phyloP scores from a whole-genome alignment of 2,329 filamentous ascomycete genomes.

The Pseudogymnoascus sp. region DNA sequence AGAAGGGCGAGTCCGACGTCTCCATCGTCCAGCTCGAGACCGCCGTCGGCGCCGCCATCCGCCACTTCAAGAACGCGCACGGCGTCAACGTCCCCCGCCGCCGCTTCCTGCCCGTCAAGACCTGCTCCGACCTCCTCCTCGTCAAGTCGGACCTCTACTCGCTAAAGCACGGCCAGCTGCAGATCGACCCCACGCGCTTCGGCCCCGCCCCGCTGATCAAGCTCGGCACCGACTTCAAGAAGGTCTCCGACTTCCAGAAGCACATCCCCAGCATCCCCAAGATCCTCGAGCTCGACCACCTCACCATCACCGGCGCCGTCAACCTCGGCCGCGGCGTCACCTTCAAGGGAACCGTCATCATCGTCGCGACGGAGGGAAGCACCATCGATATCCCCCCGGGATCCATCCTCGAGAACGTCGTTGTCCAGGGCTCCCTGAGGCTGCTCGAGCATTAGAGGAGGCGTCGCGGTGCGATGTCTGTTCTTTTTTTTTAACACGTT shows the following conservation, averaged over 20 bases:
- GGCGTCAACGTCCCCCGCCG: constrained; percentile 97
- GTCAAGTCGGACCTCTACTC: constrained; percentile 99
- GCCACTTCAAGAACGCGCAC: constrained; percentile 97
- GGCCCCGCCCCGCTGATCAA: constrained; percentile 97
- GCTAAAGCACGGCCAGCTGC: constrained; percentile 93
- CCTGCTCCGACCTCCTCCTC: constrained; percentile 97
- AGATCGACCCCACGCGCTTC: constrained; percentile 95
- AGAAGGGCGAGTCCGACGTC: constrained; percentile 98
- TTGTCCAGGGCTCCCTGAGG: constrained; percentile 92
- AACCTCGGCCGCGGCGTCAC: constrained; percentile 94
- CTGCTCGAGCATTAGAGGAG: constrained; percentile 55
- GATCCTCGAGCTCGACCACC: constrained; percentile 86
- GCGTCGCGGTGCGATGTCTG: not conserved
- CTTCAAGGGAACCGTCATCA: constrained; percentile 97
- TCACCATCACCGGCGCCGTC: constrained; percentile 95
- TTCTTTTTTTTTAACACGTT: not conserved
- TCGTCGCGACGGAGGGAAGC: constrained; percentile 93
- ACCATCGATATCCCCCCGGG: constrained; percentile 97
- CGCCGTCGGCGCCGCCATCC: constrained; percentile 94
- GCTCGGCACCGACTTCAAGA: constrained; percentile 99
- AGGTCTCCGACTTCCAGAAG: constrained; percentile 94
- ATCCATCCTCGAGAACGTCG: constrained; percentile 96
- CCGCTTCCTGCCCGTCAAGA: constrained; percentile 99
- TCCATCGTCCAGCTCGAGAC: constrained; percentile 98
- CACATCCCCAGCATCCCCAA: constrained; percentile 81